Conservation (phyloP, 1,284 basidiomycete genomes). For the Leccinum pachyderme region DNA sequence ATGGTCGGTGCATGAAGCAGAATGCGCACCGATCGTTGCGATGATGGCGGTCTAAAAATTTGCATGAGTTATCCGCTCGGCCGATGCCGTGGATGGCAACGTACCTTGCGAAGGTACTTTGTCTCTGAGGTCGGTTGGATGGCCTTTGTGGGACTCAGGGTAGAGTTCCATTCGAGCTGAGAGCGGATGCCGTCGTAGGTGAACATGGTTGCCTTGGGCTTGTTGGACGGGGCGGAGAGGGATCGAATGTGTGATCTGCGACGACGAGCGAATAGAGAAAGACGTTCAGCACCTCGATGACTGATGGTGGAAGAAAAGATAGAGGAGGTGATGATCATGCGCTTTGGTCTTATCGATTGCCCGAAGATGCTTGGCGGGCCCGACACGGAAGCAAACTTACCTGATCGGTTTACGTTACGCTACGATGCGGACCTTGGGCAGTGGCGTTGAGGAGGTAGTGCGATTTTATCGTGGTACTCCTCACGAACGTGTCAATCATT, state of each 20-base stretch:
- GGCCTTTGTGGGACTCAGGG: conserved; percentile 69
- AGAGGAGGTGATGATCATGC: conserved; percentile 12
- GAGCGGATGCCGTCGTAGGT: conserved; percentile 62
- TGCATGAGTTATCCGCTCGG: conserved; percentile 6
- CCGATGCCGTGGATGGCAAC: not conserved
- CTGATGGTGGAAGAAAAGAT: conserved; percentile 16
- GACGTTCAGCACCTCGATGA: conserved; percentile 16
- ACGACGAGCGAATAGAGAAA: not conserved
- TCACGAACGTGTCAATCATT: conserved; percentile 27
- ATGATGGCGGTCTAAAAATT: conserved; percentile 84
- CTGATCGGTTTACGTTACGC: conserved; percentile 11
- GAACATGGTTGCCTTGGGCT: conserved; percentile 41
- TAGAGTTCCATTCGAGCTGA: conserved; percentile 90
- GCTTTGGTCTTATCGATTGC: conserved; percentile 19
- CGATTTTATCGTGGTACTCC: conserved; percentile 14
- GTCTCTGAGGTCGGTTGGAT: conserved; percentile 71
- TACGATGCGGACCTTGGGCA: not conserved
- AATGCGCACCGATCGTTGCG: conserved; percentile 83
- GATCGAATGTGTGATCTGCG: conserved; percentile 14
- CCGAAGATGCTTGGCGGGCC: conserved; percentile 1
- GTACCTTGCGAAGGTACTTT: conserved; percentile 87
- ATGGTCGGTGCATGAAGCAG: conserved; percentile 2
- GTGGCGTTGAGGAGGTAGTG: not conserved
- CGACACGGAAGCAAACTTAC: conserved; percentile 17
- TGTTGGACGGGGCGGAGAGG: conserved; percentile 15